Base-by-base conservation (phyloP, 345 rosid genomes). In the Rhizophora mangle region DNA sequence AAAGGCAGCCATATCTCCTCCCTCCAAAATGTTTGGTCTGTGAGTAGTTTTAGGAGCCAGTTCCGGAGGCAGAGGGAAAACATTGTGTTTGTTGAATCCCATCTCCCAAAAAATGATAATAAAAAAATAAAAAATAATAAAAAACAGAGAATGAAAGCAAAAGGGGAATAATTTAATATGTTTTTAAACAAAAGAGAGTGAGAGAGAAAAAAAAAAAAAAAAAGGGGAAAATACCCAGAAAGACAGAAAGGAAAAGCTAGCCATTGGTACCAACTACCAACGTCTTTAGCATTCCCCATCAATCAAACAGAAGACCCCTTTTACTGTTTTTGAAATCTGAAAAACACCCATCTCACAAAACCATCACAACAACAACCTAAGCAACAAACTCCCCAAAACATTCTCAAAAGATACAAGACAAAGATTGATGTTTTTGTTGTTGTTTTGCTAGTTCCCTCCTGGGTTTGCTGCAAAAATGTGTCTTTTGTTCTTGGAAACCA, bases 21-120 rank as follows among this genome's bases (percentile, higher is more conserved):
- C 86, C 79, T 80, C 86, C 90, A 86, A 80, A 68, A 68, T 87
- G 91, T 86, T 82, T 78, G 97, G 88, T 78, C 70, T 69, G 76
- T 66, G 81, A 85, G 85, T 46, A 68, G 76, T 85, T 85, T 68
- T 74, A 84, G 90, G 88, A 87, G 82, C 70, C 75, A 76, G 81
- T 78, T 66, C 70, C 81, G 97, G 90, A 78, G 75, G 65, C 80
- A 77, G 24, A 61, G 73, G 73, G 72, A 66, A 66, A 67, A 68
- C 59, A 65, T 22, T 13, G 64, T 13, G 64, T 34, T 53, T 18
- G 27, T 60, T 65, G 46, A 60, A 58, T 60, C 46, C 22, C 24
- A 47, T 10, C 47, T 60, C 51, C 21, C 15, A 61, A 68, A 68
- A 43, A 3, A 1, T 22, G 39, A 30, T 30, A 30, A 30, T 30